A percentile compares a stretch with the other conserved stretches of the same genome.
phyloP scores from a whole-genome alignment of 306 rosid species.

The Casuarina cunninghamiana region DNA sequence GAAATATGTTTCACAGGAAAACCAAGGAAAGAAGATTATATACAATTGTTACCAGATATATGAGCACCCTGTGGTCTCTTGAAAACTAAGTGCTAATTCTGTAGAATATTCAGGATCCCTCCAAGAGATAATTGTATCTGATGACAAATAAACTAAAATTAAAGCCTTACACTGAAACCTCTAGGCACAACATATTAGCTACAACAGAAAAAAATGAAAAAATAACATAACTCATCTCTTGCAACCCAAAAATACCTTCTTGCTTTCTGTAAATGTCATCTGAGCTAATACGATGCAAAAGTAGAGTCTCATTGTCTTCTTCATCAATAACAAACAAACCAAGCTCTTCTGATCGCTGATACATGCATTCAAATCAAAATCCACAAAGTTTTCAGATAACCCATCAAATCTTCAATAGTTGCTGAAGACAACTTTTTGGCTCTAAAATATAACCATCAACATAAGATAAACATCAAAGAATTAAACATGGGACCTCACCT shows the following conservation, averaged over 20 bases:
- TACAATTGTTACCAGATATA: conserved; percentile 69
- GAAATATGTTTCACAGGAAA: background rate
- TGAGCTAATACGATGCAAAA: conserved; percentile 75
- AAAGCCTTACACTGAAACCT: background rate
- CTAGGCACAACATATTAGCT: conserved; percentile 1
- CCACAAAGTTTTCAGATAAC: conserved; percentile 6
- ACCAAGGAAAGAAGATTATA: background rate
- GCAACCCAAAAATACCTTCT: conserved; percentile 66
- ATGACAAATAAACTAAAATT: conserved; percentile 5
- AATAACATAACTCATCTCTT: background rate
- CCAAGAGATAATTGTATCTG: conserved; percentile 96
- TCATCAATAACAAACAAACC: conserved; percentile 87
- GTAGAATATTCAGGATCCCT: conserved; percentile 91
- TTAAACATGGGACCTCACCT: conserved; percentile 53
- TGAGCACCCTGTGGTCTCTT: conserved; percentile 86
- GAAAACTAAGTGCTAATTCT: conserved; percentile 96
- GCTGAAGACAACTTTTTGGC: conserved; percentile 8
- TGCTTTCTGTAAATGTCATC: conserved; percentile 93
- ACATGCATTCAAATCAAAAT: conserved; percentile 24
- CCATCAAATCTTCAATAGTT: background rate
- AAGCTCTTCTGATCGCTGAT: conserved; percentile 85
- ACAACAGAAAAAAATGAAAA: conserved; percentile 4
- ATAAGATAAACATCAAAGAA: conserved; percentile 29
- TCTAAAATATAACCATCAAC: background rate
- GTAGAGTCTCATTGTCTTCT: conserved; percentile 84